phyloP scores from a whole-genome alignment of 208 protist species.

The Crithidia brevicula region DNA sequence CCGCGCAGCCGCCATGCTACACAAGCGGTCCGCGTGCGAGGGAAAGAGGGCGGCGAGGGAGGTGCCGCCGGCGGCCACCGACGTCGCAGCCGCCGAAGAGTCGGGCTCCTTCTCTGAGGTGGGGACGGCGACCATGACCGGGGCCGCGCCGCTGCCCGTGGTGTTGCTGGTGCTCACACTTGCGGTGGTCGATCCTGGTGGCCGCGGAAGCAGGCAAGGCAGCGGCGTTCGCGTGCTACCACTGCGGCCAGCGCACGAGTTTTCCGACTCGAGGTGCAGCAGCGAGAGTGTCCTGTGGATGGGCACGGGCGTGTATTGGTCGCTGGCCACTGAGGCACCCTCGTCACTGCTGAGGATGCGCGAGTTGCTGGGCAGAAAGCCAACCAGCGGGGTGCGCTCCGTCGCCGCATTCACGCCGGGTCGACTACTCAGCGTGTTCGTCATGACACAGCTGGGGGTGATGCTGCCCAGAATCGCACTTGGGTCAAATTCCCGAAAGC shows the following conservation, averaged over 20 bases:
- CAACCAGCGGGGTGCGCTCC: neutral
- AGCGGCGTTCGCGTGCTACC: neutral
- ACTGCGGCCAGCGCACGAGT: neutral
- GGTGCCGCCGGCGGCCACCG: neutral
- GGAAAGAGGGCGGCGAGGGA: neutral
- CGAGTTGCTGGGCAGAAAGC: neutral
- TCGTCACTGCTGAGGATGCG: slow-evolving; percentile 1
- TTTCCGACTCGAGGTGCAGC: slow-evolving; percentile 6
- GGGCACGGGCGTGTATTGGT: neutral
- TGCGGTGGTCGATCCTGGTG: slow-evolving; percentile 1
- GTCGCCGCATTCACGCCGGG: neutral
- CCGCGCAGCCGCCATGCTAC: neutral
- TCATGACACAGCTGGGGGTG: neutral
- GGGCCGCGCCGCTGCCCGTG: neutral
- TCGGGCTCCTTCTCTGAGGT: neutral
- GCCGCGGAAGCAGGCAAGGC: neutral
- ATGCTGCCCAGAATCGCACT: slow-evolving; percentile 1
- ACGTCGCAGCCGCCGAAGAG: neutral
- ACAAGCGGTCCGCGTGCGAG: neutral
- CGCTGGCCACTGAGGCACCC: slow-evolving; percentile 1
- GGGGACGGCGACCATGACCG: neutral
- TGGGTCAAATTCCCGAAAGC: neutral
- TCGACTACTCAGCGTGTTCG: slow-evolving; percentile 7
- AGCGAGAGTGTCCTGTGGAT: slow-evolving; percentile 4
- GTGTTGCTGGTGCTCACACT: neutral